phyloP scores from a whole-genome alignment of 2,329 filamentous ascomycete species.

The Alternaria novae-zelandiae region DNA sequence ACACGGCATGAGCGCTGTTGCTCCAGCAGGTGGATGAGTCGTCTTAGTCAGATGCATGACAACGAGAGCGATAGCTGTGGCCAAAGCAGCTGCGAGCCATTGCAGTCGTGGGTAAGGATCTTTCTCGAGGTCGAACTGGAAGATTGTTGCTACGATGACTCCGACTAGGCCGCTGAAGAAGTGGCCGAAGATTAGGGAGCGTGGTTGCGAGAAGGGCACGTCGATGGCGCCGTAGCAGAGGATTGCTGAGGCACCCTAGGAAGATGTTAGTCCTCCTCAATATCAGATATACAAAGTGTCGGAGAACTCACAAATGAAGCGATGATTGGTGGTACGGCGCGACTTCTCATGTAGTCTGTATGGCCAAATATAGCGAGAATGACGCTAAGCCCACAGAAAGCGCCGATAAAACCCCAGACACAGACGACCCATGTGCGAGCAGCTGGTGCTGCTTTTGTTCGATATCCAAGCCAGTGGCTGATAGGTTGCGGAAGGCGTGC shows the following conservation, averaged over 20 bases:
- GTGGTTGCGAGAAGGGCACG: constrained; percentile 54
- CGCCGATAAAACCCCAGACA: constrained; percentile 52
- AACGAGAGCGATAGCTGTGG: constrained; percentile 51
- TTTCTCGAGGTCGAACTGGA: constrained; percentile 46
- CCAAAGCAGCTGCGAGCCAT: constrained; percentile 54
- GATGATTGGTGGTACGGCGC: constrained; percentile 51
- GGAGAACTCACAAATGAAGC: constrained; percentile 46
- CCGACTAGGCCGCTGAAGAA: constrained; percentile 53
- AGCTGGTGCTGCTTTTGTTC: constrained; percentile 36
- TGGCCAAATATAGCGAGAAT: constrained; percentile 50
- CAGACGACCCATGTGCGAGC: constrained; percentile 44
- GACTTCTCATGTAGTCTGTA: constrained; percentile 47
- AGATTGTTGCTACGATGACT: constrained; percentile 53
- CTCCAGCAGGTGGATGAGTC: constrained; percentile 56
- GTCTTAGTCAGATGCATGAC: constrained; percentile 57
- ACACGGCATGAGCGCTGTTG: constrained; percentile 54
- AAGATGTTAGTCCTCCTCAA: not conserved
- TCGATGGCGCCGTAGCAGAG: constrained; percentile 55
- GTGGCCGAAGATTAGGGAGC: constrained; percentile 54
- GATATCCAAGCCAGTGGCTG: constrained; percentile 67
- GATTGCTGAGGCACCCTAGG: constrained; percentile 53
- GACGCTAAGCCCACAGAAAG: constrained; percentile 51
- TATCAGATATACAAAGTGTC: not conserved
- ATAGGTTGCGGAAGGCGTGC: constrained; percentile 66
- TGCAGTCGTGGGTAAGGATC: constrained; percentile 37